Base-by-base conservation (phyloP, 768 basidiomycete genomes). In the Russula foetens region DNA sequence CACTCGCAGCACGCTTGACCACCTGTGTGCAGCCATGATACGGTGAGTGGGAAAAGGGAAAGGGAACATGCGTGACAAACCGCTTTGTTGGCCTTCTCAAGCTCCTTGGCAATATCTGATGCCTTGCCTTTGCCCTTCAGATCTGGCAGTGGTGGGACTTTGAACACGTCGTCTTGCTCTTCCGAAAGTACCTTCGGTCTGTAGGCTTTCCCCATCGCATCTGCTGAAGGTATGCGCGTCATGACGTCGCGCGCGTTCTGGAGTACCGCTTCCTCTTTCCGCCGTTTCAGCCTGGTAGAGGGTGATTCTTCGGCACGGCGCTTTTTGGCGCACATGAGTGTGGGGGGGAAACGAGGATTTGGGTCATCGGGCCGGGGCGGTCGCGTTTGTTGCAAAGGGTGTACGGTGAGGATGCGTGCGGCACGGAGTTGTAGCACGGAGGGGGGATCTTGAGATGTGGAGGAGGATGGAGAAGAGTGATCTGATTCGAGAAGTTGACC, bases 361-460 rank as follows among this genome's bases (percentile, higher is more conserved):
- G 88, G 89, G 62, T 91, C 89, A 62, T 91, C 89, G 0, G 89
- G 89, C 38, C 89, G 77, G 4, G 85, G 85, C 0, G 75, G 69
- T 7, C 80, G 75, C 28, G 62, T 55, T 11, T 77, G 70, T 17
- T 71, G 67, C 35, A 70, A 63, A 1, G 74, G 75, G 48, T 78
- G 74, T 17, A 71, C 68, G 66, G 79, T 69, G 9, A 77, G 75
- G 60, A 88, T 77, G 43, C 84, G 81, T 0, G 82, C 85, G 7
- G 86, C 86, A 19, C 75, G 67, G 49, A 88, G 74, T 31, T 75
- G 72, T 23, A 87, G 68, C 0, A 58, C 65, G 1, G 70, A 71
- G 53, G 48, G 41, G 23, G 3, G 69, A 68, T 9, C 67, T 55
- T 15, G 73, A 72, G 35, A 69, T 64, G 28, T 39, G 45, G 46